Evolutionary conservation across 306 rosid genomes (phyloP).

Genomic region (Ormosia emarginata): DNA sequence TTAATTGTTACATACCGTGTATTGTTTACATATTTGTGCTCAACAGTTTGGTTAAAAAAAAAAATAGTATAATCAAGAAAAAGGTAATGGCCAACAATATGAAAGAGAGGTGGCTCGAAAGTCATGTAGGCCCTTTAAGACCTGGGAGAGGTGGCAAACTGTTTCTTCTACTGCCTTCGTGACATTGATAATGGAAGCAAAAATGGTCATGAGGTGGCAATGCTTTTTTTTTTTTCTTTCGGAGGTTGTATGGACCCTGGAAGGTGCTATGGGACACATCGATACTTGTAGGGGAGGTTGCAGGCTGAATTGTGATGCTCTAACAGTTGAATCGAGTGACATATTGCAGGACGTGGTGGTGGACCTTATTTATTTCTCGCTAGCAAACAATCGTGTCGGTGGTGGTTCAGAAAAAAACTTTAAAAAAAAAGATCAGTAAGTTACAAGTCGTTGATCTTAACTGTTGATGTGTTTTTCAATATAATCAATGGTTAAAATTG

Average conservation of each 20-base stretch:
- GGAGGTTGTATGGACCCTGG: background rate
- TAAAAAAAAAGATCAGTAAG: no score
- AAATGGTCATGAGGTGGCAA: background rate
- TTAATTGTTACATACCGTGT: no score
- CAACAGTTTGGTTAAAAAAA: no score
- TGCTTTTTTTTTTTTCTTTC: background rate
- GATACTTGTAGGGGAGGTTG: background rate
- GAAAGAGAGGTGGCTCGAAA: background rate
- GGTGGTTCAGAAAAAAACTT: no score
- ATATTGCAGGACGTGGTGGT: background rate
- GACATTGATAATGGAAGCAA: background rate
- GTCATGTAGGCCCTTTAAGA: background rate
- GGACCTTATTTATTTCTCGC: background rate
- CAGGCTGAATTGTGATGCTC: background rate
- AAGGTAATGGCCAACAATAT: no score
- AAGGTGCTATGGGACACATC: background rate
- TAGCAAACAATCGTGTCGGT: no score
- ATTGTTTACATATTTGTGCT: no score
- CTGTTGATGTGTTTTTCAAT: no score
- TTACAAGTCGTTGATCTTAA: no score
- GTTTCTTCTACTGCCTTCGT: background rate
- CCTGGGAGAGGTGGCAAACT: background rate
- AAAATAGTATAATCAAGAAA: no score
- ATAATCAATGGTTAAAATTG: no score
- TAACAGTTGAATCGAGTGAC: background rate